These are phyloP conservation scores for Heliamphora pulchella DNA, from an alignment of 179 eudicot species.

Conservation along the genomic window DNA sequence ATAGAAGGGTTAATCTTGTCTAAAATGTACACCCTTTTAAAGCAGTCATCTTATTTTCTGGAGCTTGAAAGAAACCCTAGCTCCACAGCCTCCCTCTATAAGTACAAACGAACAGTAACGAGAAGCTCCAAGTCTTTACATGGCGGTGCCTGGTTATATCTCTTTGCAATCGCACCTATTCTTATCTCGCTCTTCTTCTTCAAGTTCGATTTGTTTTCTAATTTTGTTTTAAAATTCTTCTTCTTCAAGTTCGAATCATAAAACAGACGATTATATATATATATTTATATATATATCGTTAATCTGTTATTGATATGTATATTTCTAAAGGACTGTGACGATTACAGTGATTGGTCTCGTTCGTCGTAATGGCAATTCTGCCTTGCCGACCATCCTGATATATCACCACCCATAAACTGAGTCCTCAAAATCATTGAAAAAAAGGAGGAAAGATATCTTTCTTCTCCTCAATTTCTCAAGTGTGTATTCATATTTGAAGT, in stretches of 20 bases:
- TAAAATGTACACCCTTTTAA: too few species aligned
- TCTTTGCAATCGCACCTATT: too few species aligned
- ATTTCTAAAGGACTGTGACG: slow-evolving; percentile 15
- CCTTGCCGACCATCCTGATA: slow-evolving; percentile 59
- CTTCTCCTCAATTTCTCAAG: too few species aligned
- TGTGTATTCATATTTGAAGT: too few species aligned
- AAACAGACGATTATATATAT: neutral
- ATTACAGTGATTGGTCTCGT: slow-evolving; percentile 40
- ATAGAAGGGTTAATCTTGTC: too few species aligned
- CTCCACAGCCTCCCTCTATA: slow-evolving; percentile 11
- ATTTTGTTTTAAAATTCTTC: too few species aligned
- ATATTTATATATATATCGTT: neutral
- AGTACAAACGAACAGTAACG: neutral
- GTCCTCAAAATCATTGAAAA: slow-evolving; percentile 14
- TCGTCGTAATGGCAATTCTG: slow-evolving; percentile 44
- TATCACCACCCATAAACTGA: slow-evolving; percentile 66
- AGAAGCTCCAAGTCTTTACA: neutral
- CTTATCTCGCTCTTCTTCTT: too few species aligned
- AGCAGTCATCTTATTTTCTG: too few species aligned
- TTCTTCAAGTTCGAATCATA: neutral
- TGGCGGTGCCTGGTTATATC: neutral
- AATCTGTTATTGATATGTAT: neutral
- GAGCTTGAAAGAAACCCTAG: slow-evolving; percentile 12
- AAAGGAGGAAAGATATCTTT: too few species aligned
- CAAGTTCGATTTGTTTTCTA: too few species aligned